Conservation (phyloP, 768 basidiomycete genomes). For the Boletus rubropictus region DNA sequence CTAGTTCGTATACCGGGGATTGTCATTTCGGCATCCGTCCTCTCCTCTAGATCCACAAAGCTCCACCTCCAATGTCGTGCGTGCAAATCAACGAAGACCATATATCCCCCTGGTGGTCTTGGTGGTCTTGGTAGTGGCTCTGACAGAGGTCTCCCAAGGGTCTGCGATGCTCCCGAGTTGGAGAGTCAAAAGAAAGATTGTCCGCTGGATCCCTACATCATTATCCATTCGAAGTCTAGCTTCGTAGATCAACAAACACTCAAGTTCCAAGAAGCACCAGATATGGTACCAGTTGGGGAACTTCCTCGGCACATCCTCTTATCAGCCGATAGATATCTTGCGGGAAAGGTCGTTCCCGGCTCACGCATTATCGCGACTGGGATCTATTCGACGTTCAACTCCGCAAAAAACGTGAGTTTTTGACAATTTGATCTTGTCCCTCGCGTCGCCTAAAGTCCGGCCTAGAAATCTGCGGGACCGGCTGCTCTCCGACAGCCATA, state of each 20-base stretch:
- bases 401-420: conserved; percentile 67
- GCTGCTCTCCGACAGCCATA: conserved; percentile 92
- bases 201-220: conserved; percentile 91
- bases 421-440: background rate
- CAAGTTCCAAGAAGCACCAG: conserved; percentile 97
- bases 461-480: conserved; percentile 72
- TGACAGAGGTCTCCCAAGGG: conserved; percentile 78
- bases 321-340: conserved; percentile 84
- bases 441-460: background rate
- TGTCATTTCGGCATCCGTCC: conserved; percentile 92
- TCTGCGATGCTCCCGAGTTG: conserved; percentile 74
- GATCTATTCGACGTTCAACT: conserved; percentile 94
- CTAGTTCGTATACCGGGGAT: conserved; percentile 97
- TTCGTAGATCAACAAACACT: conserved; percentile 96
- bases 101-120: conserved; percentile 72
- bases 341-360: conserved; percentile 91
- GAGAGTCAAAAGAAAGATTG: conserved; percentile 92
- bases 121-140: conserved; percentile 86
- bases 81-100: conserved; percentile 73
- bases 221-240: conserved; percentile 87
- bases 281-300: conserved; percentile 99
- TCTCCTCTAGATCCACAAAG: conserved; percentile 89
- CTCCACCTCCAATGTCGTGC: conserved; percentile 90
- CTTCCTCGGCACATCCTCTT: conserved; percentile 92
- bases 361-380: conserved; percentile 94